phyloP scores from a whole-genome alignment of 2,329 filamentous ascomycete species.

The Xylariaceae sp. region DNA sequence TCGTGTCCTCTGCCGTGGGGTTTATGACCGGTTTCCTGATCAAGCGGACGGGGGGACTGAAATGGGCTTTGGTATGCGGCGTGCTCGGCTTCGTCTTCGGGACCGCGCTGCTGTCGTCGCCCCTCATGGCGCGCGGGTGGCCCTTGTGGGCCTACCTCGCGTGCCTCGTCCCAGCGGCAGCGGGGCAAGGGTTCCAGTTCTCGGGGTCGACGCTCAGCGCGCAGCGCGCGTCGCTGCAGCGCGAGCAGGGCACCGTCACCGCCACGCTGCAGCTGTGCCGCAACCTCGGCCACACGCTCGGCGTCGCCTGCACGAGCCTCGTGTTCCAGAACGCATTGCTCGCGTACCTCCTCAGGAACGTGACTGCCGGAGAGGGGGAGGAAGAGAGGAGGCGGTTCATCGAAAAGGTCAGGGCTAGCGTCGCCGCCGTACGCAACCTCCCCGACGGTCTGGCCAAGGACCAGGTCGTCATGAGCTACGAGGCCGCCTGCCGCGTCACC shows the following conservation, averaged over 20 bases:
- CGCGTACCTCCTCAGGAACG: constrained; percentile 51
- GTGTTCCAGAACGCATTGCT: constrained; percentile 67
- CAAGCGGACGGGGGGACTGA: constrained; percentile 52
- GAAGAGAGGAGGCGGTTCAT: constrained; percentile 56
- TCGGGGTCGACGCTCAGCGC: constrained; percentile 59
- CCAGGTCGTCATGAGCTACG: constrained; percentile 53
- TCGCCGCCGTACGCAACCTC: constrained; percentile 46
- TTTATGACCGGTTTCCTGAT: constrained; percentile 58
- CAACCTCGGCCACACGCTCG: constrained; percentile 65
- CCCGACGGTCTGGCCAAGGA: constrained; percentile 36
- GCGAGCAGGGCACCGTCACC: constrained; percentile 63
- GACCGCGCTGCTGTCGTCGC: constrained; percentile 42
- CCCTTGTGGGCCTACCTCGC: constrained; percentile 49
- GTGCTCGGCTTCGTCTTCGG: constrained; percentile 44
- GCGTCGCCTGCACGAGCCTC: constrained; percentile 65
- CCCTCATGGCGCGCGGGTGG: constrained; percentile 46
- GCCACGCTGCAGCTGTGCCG: constrained; percentile 68
- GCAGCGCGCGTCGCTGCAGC: constrained; percentile 52
- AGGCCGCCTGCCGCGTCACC: constrained; percentile 43
- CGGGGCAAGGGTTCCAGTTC: constrained; percentile 60
- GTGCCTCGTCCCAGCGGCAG: constrained; percentile 49
- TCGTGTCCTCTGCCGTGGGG: constrained; percentile 50
- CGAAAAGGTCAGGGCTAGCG: constrained; percentile 45
- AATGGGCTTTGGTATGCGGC: constrained; percentile 53
- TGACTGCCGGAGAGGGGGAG: constrained; percentile 33